Conservation (phyloP, 1,284 basidiomycete species). For the Tylopilus orsonianus region DNA sequence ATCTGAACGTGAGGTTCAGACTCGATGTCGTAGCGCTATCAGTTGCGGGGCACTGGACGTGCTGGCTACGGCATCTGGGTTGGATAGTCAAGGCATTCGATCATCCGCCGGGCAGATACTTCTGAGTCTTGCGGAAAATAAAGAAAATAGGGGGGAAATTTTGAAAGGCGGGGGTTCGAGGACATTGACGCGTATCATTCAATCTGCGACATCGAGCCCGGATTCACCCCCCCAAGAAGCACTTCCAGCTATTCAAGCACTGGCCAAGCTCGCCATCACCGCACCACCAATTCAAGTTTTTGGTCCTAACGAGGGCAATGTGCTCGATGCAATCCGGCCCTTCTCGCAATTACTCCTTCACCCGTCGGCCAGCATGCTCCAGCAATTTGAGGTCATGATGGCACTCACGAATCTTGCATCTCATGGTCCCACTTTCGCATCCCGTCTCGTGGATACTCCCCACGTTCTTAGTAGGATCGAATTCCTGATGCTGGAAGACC, state of each 20-base stretch:
- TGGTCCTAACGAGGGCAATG: conserved; percentile 73
- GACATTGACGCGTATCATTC: conserved; percentile 61
- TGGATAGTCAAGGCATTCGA: conserved; percentile 58
- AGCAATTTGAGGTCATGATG: conserved; percentile 92
- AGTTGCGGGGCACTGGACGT: conserved; percentile 63
- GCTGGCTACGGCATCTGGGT: conserved; percentile 54
- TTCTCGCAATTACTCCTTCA: conserved; percentile 72
- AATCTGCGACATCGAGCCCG: conserved; percentile 34
- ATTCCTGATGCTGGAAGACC: conserved; percentile 82
- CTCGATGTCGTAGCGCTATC: conserved; percentile 57
- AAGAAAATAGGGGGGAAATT: conserved; percentile 73
- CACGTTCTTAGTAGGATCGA: conserved; percentile 72
- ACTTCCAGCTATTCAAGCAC: conserved; percentile 78
- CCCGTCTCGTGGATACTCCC: conserved; percentile 60
- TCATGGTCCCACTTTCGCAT: conserved; percentile 63
- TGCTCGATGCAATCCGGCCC: conserved; percentile 81
- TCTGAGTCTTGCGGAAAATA: conserved; percentile 75
- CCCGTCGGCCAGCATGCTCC: conserved; percentile 67
- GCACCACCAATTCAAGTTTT: conserved; percentile 88
- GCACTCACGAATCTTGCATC: conserved; percentile 94
- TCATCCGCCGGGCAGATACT: conserved; percentile 55
- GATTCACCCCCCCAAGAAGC: conserved; percentile 23
- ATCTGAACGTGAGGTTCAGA: conserved; percentile 62
- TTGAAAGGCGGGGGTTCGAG: conserved; percentile 84
- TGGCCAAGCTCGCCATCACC: conserved; percentile 92